Evolutionary conservation across 768 basidiomycete species (phyloP), one percentile per base, ranked within the genome.

Genomic region (Termitomyces sp.): DNA sequence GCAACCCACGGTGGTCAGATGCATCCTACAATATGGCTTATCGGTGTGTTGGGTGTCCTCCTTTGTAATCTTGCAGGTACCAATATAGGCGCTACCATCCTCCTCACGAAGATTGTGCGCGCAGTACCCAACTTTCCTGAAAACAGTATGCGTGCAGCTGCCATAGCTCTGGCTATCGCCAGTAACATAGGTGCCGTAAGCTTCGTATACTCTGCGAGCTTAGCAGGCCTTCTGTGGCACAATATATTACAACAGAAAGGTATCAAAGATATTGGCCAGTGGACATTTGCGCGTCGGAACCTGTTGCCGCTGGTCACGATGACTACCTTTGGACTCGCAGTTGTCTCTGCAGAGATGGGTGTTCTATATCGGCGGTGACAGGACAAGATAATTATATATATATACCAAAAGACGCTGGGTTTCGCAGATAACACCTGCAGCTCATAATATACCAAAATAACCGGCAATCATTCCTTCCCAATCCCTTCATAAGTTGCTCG

Each of bases 121-220:
- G 78, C 78, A 0, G 78, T 38, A 19, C 50, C 83, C 3, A 53
- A 67, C 17, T 70, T 80, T 10, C 69, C 77, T 12, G 50, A 64
- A 4, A 61, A 70, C 49, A 74, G 67, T 46, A 61, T 68, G 9
- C 77, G 81, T 9, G 85, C 81, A 1, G 86, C 85, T 5, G 85
- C 80, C 0, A 81, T 86, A 51, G 81, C 92, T 0, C 79, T 98
- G 15, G 95, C 94, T 11, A 76, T 97, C 0, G 88, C 90, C 3
- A 88, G 85, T 54, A 98, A 98, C 69, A 87, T 93, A 41, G 95
- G 95, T n/a, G 96, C 95, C 3, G 89, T 96, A 62, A 89, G 86
- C 62, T 87, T 91, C 66, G 90, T 91, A 17, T 96, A 97, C 67
- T 87, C 89, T 3, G 91, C 91, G 0, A 92, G 89, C 54, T 80